A percentile compares a stretch with the other conserved stretches of the same genome.
phyloP scores from a whole-genome alignment of 257 asterid genomes.

The Nicotiana undulata region DNA sequence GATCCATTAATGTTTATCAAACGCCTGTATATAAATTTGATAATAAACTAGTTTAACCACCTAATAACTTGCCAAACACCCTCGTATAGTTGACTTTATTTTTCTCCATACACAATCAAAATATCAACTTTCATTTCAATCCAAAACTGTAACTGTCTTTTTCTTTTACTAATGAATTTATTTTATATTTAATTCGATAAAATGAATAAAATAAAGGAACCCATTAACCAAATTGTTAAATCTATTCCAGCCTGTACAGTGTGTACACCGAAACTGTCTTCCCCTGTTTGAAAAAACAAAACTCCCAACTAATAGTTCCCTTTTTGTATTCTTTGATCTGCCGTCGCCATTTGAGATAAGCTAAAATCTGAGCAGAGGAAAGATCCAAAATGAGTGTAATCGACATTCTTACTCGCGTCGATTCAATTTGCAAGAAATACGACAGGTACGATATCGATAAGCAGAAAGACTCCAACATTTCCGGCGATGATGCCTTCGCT shows the following conservation, averaged over 20 bases:
- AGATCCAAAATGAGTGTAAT: constrained; percentile 63
- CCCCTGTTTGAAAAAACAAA: neutral
- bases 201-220: neutral
- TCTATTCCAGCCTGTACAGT: neutral
- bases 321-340: neutral
- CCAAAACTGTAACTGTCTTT: too few relatives aligned
- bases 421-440: constrained; percentile 86
- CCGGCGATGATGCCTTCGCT: constrained; percentile 94
- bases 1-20: too few relatives aligned
- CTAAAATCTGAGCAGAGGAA: too few relatives aligned
- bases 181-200: too few relatives aligned
- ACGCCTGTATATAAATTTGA: too few relatives aligned
- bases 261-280: neutral
- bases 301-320: neutral
- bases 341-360: too few relatives aligned
- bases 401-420: constrained; percentile 86
- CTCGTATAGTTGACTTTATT: too few relatives aligned
- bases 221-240: neutral
- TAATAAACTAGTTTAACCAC: too few relatives aligned
- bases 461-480: constrained; percentile 56
- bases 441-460: constrained; percentile 76
- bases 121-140: too few relatives aligned
- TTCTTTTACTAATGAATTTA: too few relatives aligned
- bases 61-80: too few relatives aligned
- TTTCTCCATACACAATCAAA: too few relatives aligned